Conservation (phyloP, 805 yeast species). For the Wickerhamiella domercqiae region DNA sequence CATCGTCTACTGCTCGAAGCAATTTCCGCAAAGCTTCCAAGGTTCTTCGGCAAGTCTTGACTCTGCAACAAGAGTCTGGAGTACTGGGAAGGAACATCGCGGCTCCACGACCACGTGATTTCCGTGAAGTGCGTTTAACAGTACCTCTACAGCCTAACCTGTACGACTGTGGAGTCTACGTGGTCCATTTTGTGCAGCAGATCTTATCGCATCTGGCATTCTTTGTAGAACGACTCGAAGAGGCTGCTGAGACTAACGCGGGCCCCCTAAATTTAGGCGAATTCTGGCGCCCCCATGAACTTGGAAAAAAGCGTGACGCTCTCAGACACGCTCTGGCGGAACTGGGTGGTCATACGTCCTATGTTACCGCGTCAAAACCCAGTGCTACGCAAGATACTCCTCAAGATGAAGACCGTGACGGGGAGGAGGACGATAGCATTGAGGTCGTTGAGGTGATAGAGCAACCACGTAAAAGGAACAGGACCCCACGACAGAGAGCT, state of each 20-base stretch:
- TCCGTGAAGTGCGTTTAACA: slow-evolving; percentile 33
- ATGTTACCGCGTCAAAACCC: too few species aligned
- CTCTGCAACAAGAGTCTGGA: neutral
- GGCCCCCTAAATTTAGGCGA: slow-evolving; percentile 1
- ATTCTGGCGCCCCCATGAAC: slow-evolving; percentile 13
- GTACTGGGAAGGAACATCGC: neutral
- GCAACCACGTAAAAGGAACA: neutral
- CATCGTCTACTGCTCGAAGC: slow-evolving; percentile 1
- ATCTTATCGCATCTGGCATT: slow-evolving; percentile 36
- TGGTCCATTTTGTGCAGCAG: slow-evolving; percentile 53
- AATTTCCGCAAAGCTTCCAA: slow-evolving; percentile 10
- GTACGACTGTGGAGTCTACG: slow-evolving; percentile 91
- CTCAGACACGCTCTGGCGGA: slow-evolving; percentile 4
- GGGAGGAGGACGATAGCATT: too few species aligned
- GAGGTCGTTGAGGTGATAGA: slow-evolving; percentile 12
- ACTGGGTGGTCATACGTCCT: too few species aligned
- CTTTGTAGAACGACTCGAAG: slow-evolving; percentile 22
- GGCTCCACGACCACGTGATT: slow-evolving; percentile 40
- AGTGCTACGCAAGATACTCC: too few species aligned
- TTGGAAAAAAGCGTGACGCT: slow-evolving; percentile 9
- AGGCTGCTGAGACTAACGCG: slow-evolving; percentile 1
- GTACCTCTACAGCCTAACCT: slow-evolving; percentile 79
- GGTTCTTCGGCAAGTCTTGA: slow-evolving; percentile 5
- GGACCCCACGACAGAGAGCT: neutral
- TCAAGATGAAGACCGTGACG: too few species aligned